phyloP scores from a whole-genome alignment of 805 yeast genomes.

The Saccharomycopsis microspora region DNA sequence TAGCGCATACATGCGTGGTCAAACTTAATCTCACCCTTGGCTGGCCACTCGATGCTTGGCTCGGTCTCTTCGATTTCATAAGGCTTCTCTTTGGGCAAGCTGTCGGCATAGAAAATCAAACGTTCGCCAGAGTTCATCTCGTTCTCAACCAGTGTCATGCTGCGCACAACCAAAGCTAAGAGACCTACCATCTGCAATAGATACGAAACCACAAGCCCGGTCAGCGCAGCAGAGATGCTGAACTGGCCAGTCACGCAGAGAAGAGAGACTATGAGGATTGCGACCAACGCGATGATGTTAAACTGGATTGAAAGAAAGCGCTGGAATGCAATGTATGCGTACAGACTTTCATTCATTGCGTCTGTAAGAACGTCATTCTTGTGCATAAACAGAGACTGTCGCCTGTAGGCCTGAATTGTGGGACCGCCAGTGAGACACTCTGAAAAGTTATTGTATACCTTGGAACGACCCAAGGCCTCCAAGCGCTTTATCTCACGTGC shows the following conservation, averaged over 20 bases:
- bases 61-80: slow-evolving; percentile 26
- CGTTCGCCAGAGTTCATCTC: slow-evolving; percentile 56
- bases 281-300: slow-evolving; percentile 38
- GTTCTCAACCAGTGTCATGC: slow-evolving; percentile 54
- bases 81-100: slow-evolving; percentile 61
- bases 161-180: slow-evolving; percentile 46
- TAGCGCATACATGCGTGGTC: slow-evolving; percentile 47
- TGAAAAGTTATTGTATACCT: slow-evolving; percentile 59
- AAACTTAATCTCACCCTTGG: slow-evolving; percentile 43
- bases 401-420: slow-evolving; percentile 51
- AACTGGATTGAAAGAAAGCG: slow-evolving; percentile 60
- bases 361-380: slow-evolving; percentile 39
- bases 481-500: slow-evolving; percentile 68
- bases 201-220: slow-evolving; percentile 61
- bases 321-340: slow-evolving; percentile 50
- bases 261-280: slow-evolving; percentile 47
- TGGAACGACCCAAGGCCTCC: slow-evolving; percentile 59
- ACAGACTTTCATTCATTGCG: slow-evolving; percentile 55
- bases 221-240: slow-evolving; percentile 44
- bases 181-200: slow-evolving; percentile 42
- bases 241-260: slow-evolving; percentile 53
- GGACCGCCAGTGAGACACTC: slow-evolving; percentile 58
- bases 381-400: slow-evolving; percentile 32
- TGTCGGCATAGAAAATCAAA: slow-evolving; percentile 50
- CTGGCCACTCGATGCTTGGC: slow-evolving; percentile 55